phyloP scores from a whole-genome alignment of 177 flowering plant genomes.

The Vitis hybrid region DNA sequence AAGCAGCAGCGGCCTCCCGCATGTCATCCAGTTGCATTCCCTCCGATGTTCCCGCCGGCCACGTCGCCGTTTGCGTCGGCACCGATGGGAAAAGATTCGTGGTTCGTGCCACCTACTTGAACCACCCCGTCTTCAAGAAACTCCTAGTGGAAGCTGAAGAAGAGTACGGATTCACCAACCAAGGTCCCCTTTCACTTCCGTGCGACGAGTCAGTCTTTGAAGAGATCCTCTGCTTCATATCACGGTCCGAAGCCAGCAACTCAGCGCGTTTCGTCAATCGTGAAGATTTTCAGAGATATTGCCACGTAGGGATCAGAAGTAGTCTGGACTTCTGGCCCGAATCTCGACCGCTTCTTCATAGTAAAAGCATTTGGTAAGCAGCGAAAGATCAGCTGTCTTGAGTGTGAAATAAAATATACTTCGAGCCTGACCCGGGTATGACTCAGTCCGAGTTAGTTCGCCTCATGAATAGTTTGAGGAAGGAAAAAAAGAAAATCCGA shows the following conservation, averaged over 20 bases:
- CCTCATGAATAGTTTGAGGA: neutral
- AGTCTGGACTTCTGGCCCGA: slow-evolving; percentile 56
- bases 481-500: neutral
- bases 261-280: slow-evolving; percentile 40
- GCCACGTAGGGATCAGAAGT: slow-evolving; percentile 36
- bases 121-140: slow-evolving; percentile 75
- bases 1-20: slow-evolving; percentile 46
- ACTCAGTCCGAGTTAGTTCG: slow-evolving; percentile 24
- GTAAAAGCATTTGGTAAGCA: slow-evolving; percentile 43
- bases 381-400: neutral
- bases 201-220: slow-evolving; percentile 90
- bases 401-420: neutral
- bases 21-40: slow-evolving; percentile 42
- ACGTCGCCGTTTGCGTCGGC: slow-evolving; percentile 88
- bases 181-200: slow-evolving; percentile 78
- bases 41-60: slow-evolving; percentile 86
- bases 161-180: slow-evolving; percentile 74
- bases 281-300: slow-evolving; percentile 61
- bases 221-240: slow-evolving; percentile 58
- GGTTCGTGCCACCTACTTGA: slow-evolving; percentile 72
- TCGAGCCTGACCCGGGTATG: slow-evolving; percentile 21
- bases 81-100: slow-evolving; percentile 55
- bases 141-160: slow-evolving; percentile 77
- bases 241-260: slow-evolving; percentile 40
- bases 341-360: slow-evolving; percentile 63